Base-by-base conservation (phyloP, 257 asterid genomes). In the Scutellaria baicalensis region DNA sequence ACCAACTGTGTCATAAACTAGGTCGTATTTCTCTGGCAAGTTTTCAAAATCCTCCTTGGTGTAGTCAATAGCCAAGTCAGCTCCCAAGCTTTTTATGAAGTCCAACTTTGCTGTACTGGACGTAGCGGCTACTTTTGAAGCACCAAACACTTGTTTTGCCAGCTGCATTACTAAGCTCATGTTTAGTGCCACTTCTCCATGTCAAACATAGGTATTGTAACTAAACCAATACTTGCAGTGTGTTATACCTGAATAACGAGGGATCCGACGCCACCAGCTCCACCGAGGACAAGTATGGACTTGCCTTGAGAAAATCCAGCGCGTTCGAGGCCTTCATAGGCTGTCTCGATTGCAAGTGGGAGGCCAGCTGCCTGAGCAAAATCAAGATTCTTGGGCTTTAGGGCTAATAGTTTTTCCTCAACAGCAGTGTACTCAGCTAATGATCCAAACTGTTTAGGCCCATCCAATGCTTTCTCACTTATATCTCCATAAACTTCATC, bases 181-280 rank as follows among this genome's bases (percentile, higher is more conserved):
- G 48, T 33, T 20, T 59, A 71, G 42, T 35, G 11, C 35, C 49
- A 40, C 36, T 8, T 14, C 16, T 27, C 4, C 20, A 38, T 49
- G 23, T 27, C 55, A 63, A 21, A 40, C 52, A 40, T 1, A 40
- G 6, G 44, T 6, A 6, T 39, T 39, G 44, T 6, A 23, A 23
- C 31, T 23, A 23, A 23, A 23, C 3, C 31, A 23, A 27, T 27
- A 27, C 33, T 27, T 27, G 60, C 40, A 27, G 43, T 38, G 64
- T 2, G 9, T 40, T 55, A 31, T 8, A 90, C 98, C 96, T 91
- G 98, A 78, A 93, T 84, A 31, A 82, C 96, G 0, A 90, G 86
- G 62, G 96, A 85, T 56, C 98, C 98, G 75, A 90, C 97, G 14
- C 97, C 97, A 16, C 98, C 98, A 14, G 98, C 98, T 6, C 98